Percentiles rank a stretch among this genome's conserved stretches.
Conservation (phyloP, 2,329 filamentous ascomycete species). For the Fusarium phyllophilum region DNA sequence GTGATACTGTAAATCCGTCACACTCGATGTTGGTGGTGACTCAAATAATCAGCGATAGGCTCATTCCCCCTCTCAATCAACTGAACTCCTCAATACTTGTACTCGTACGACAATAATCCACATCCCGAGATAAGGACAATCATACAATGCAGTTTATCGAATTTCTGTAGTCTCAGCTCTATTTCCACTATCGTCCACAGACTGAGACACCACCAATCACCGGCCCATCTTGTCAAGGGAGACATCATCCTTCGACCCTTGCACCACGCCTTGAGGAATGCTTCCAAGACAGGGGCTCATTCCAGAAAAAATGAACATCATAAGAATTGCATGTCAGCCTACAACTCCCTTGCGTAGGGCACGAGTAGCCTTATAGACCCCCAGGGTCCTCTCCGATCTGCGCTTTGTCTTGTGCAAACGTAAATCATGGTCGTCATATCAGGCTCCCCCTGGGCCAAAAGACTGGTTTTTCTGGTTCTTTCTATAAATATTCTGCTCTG, state of each 20-base stretch:
- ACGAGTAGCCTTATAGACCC: conserved; percentile 18
- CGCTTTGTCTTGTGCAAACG: not conserved
- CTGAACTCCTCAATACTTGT: no score
- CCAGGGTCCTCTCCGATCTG: conserved; percentile 4
- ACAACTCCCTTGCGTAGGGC: conserved; percentile 24
- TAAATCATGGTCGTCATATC: conserved; percentile 26
- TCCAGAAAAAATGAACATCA: conserved; percentile 2
- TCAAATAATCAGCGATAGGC: not conserved
- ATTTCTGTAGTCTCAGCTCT: conserved; percentile 20
- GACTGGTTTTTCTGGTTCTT: conserved; percentile 3
- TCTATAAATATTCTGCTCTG: conserved; percentile 19
- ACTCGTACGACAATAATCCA: not conserved
- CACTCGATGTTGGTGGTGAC: not conserved
- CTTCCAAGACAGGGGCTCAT: conserved; percentile 30
- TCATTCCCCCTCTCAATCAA: not conserved
- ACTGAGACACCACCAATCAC: conserved; percentile 26
- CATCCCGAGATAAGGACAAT: not conserved
- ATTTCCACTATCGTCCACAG: not conserved
- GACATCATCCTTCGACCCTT: not conserved
- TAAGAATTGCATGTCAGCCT: not conserved
- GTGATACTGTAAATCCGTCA: not conserved
- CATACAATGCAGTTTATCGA: not conserved
- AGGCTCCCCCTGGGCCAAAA: conserved; percentile 29
- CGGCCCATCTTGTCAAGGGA: conserved; percentile 11
- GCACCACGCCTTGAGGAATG: conserved; percentile 16